These are phyloP conservation scores for Globisporangium paddicum DNA, from an alignment of 352 stramenopile genomes.

Conservation along the genomic window DNA sequence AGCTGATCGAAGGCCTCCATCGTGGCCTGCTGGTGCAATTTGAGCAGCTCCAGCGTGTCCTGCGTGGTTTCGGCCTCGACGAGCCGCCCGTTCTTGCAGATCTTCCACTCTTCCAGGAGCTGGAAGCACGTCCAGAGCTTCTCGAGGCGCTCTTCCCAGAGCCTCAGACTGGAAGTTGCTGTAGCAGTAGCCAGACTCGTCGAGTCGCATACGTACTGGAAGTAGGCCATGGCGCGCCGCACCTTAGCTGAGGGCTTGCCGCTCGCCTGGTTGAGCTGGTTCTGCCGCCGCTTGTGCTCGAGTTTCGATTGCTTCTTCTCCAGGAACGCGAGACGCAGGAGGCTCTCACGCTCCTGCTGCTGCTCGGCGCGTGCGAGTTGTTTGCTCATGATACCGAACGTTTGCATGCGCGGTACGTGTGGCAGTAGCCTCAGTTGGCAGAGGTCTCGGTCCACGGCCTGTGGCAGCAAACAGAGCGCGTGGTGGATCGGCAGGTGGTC, in stretches of 20 bases:
- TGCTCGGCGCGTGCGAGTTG: slow-evolving; percentile 37
- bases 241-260: slow-evolving; percentile 44
- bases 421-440: slow-evolving; percentile 55
- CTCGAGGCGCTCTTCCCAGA: slow-evolving; percentile 43
- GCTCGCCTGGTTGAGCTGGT: slow-evolving; percentile 24
- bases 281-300: slow-evolving; percentile 33
- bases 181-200: slow-evolving; percentile 17
- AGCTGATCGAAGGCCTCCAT: slow-evolving; percentile 44
- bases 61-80: slow-evolving; percentile 54
- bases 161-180: slow-evolving; percentile 16
- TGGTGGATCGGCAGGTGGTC: slow-evolving; percentile 28
- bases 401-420: slow-evolving; percentile 53
- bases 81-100: slow-evolving; percentile 61
- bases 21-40: slow-evolving; percentile 46
- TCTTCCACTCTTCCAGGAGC: slow-evolving; percentile 67
- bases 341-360: slow-evolving; percentile 42
- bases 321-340: slow-evolving; percentile 43
- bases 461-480: slow-evolving; percentile 22
- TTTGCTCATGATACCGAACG: slow-evolving; percentile 33
- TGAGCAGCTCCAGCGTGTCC: slow-evolving; percentile 42
- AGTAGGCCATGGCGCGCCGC: slow-evolving; percentile 49
- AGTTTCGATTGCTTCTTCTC: slow-evolving; percentile 48
- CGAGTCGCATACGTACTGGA: slow-evolving; percentile 52
- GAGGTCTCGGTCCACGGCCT: slow-evolving; percentile 33
- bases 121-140: slow-evolving; percentile 78